Evolutionary conservation across 108 stramenopile genomes (phyloP).

Genomic region (Aurantiochytrium sp.): DNA sequence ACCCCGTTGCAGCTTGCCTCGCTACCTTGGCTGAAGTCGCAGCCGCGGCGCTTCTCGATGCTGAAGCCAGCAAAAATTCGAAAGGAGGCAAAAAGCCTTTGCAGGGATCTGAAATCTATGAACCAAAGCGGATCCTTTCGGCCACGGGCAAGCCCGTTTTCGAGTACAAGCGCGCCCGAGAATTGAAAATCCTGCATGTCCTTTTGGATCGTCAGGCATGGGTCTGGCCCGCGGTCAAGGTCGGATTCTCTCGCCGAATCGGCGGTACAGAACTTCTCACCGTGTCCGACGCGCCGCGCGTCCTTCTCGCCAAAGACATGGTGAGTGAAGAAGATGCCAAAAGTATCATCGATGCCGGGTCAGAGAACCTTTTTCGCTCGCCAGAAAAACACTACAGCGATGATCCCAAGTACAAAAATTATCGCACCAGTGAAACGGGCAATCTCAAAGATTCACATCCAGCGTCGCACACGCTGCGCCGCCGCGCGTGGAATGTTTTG

Average conservation of each 20-base stretch:
- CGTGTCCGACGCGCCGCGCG: neutral
- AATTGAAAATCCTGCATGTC: neutral
- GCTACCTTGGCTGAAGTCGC: neutral
- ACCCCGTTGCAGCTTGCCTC: neutral
- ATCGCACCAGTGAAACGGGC: constrained; percentile 7
- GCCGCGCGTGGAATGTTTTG: neutral
- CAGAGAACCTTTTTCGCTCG: neutral
- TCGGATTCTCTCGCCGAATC: neutral
- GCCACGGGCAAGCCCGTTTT: neutral
- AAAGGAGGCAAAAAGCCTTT: neutral
- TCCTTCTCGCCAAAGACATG: neutral
- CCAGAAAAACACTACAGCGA: neutral
- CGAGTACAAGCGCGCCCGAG: neutral
- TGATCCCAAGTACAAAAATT: neutral
- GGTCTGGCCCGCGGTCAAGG: neutral
- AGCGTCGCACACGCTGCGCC: neutral
- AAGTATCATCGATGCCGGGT: neutral
- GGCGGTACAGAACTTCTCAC: neutral
- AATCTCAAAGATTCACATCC: neutral
- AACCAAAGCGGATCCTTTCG: neutral
- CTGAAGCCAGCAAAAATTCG: neutral
- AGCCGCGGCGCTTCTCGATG: neutral
- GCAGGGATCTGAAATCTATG: neutral
- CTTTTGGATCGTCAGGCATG: neutral
- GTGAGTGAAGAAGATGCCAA: neutral